Evolutionary conservation across 495 filamentous ascomycete species (phyloP).

Genomic region (Amphirosellinia nigrospora): DNA sequence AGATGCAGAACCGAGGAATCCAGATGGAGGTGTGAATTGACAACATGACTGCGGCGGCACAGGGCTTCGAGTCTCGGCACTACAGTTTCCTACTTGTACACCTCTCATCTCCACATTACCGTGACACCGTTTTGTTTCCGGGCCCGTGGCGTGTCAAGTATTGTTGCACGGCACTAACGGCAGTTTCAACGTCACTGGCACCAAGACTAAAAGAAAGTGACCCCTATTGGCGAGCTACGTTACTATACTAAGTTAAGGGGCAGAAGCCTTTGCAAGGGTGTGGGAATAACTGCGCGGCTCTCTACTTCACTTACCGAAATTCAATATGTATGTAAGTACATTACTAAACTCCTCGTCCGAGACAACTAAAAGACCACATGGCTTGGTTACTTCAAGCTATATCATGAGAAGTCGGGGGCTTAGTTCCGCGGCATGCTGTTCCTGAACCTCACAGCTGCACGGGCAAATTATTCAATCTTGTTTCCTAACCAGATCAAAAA

Average conservation of each 20-base stretch:
- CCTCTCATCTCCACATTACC: conserved; percentile 26
- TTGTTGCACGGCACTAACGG: conserved; percentile 26
- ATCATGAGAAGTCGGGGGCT: conserved; percentile 4
- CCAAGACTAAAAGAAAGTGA: conserved; percentile 8
- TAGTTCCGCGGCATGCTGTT: conserved; percentile 18
- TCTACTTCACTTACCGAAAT: neutral
- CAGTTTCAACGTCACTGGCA: conserved; percentile 24
- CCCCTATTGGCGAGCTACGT: conserved; percentile 4
- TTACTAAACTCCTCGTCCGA: conserved; percentile 23
- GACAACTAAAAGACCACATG: conserved; percentile 38
- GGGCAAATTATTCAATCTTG: conserved; percentile 26
- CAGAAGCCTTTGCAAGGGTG: neutral
- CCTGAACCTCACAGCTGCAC: conserved; percentile 20
- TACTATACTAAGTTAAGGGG: neutral
- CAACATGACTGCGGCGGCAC: conserved; percentile 21
- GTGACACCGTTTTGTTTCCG: conserved; percentile 30
- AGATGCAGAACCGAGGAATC: conserved; percentile 28
- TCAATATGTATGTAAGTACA: neutral
- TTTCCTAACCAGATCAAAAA: conserved; percentile 13
- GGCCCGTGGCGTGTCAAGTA: conserved; percentile 25
- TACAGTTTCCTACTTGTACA: neutral
- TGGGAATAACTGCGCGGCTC: neutral
- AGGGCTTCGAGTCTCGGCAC: conserved; percentile 19
- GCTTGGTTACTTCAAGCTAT: conserved; percentile 40
- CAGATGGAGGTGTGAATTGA: conserved; percentile 24